Base-by-base conservation (phyloP, 768 basidiomycete genomes). In the Leucosporidium yakuticum region DNA sequence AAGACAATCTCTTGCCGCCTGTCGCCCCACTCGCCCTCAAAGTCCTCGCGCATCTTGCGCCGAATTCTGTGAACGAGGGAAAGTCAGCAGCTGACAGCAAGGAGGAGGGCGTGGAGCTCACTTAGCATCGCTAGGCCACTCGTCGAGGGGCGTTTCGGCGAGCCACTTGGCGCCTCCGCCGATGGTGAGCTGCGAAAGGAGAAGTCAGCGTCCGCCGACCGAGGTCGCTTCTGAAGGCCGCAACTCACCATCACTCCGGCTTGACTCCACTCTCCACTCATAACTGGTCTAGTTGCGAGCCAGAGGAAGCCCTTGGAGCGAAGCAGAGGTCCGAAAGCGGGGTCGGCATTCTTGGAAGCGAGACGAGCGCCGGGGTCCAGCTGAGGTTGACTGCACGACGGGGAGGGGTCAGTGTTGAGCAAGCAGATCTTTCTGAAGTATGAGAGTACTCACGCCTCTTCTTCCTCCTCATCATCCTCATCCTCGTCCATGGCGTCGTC, bases 241-340 rank as follows among this genome's bases (percentile, higher is more conserved):
- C 4, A 8, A 32, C n/a, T 29, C 27, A 23, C 21, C 21, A 29
- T 29, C 54, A 75, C 73, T 27, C 77, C 78, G 1, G 78, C 77
- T 61, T 79, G 78, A 1, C 69, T 73, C 78, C 78, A 78, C 58
- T 79, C 79, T 25, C 79, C 79, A 21, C 67, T 69, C 51, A 77
- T 60, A 12, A 61, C 51, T 0, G 77, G 77, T 7, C 79, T 66
- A 0, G 77, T 76, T 2, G 78, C 78, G n/a, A 79, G 58, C 79
- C 79, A 79, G 39, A 74, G 64, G 71, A 79, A 79, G 15, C 79
- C 78, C 66, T 79, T 78, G 9, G 74, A 75, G 23, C 79, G 73
- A 15, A 78, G 70, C 0, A 79, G 69, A 4, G 75, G 74, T n/a
- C 70, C 75, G 71, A 76, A 79, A 2, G 73, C 63, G 0, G 75